A percentile compares a stretch with the other conserved stretches of the same genome.
Conservation (phyloP, 1,284 basidiomycete genomes). For the Sparassis latifolia region DNA sequence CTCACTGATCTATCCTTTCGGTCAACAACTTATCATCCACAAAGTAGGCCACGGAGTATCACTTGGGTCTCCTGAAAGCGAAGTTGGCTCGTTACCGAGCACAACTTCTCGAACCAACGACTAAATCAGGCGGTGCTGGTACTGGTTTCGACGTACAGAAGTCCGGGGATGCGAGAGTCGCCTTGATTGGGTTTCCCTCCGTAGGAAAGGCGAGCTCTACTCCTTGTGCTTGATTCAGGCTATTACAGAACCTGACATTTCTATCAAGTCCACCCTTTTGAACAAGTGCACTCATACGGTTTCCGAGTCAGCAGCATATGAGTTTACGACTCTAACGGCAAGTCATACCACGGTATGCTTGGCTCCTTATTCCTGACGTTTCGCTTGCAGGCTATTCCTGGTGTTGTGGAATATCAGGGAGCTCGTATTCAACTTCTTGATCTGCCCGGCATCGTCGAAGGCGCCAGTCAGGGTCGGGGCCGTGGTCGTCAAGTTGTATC, state of each 20-base stretch:
- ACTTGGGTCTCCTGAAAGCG: constrained; percentile 83
- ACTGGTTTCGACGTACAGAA: constrained; percentile 94
- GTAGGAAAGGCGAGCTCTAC: constrained; percentile 70
- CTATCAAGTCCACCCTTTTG: constrained; percentile 78
- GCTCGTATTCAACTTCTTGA: constrained; percentile 92
- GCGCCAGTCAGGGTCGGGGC: constrained; percentile 89
- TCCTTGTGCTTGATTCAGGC: not conserved
- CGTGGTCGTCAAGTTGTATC: constrained; percentile 94
- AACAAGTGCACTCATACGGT: constrained; percentile 89
- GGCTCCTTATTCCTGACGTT: not conserved
- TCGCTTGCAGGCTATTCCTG: constrained; percentile 74
- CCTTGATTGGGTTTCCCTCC: constrained; percentile 91
- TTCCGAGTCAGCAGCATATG: constrained; percentile 88
- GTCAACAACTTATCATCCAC: not conserved
- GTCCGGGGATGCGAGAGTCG: constrained; percentile 89
- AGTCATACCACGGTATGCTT: constrained; percentile 16
- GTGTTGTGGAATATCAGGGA: constrained; percentile 90
- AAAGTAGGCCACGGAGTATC: constrained; percentile 81
- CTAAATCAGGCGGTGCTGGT: constrained; percentile 77
- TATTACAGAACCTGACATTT: not conserved
- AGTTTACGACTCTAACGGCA: constrained; percentile 91
- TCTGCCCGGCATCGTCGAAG: constrained; percentile 97
- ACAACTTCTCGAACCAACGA: constrained; percentile 80
- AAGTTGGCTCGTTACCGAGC: constrained; percentile 90
- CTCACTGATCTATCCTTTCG: not conserved